Percentiles rank a stretch among this genome's conserved stretches.
Conservation (phyloP, 805 yeast species). For the Pichia sporocuriosa region DNA sequence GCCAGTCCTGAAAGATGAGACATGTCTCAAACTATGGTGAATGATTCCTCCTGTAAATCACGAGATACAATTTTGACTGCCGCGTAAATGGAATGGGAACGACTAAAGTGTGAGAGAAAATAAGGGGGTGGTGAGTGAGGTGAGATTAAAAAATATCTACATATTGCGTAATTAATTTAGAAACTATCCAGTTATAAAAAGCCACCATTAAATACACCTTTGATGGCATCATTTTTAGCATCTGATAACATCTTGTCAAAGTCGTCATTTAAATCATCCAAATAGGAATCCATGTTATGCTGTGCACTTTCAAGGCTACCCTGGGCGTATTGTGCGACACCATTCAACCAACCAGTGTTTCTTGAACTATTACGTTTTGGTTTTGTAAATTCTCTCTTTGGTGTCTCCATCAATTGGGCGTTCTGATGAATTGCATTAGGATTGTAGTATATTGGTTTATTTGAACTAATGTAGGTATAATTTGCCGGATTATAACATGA, state of each 20-base stretch:
- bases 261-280: conserved; percentile 27
- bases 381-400: conserved; percentile 11
- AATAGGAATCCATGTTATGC: conserved; percentile 20
- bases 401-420: conserved; percentile 18
- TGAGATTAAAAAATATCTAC: too few species aligned
- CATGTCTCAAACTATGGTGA: too few species aligned
- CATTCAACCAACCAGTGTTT: conserved; percentile 12
- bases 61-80: too few species aligned
- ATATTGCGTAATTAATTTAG: too few species aligned
- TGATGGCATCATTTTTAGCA: conserved; percentile 26
- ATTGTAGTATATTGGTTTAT: conserved; percentile 28
- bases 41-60: too few species aligned
- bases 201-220: conserved; percentile 23
- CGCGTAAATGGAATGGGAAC: too few species aligned
- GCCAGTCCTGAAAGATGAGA: neutral
- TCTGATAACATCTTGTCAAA: conserved; percentile 26
- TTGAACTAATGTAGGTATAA: conserved; percentile 20
- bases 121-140: too few species aligned
- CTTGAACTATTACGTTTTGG: neutral
- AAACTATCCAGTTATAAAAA: conserved; percentile 5
- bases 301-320: conserved; percentile 21
- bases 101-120: too few species aligned
- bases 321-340: conserved; percentile 16
- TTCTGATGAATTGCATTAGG: conserved; percentile 29
- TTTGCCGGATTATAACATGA: conserved; percentile 33